A percentile compares a stretch with the other conserved stretches of the same genome.
Evolutionary conservation across 257 asterid genomes (phyloP).

Genomic region (Przewalskia tangutica): DNA sequence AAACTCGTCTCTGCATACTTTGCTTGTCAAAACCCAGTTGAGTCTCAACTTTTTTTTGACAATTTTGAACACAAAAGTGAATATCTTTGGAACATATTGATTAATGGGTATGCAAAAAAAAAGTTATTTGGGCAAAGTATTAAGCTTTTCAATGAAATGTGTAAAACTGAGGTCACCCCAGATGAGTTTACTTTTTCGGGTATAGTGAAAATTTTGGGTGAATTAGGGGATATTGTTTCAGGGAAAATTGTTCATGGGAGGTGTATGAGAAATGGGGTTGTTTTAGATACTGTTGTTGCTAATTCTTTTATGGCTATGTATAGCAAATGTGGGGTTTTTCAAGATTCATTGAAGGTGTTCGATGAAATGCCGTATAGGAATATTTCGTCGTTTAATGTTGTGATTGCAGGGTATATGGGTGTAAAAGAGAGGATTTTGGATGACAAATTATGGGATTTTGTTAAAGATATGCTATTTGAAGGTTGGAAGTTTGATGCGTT

Average conservation of each 20-base stretch:
- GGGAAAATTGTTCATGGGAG: constrained; percentile 43
- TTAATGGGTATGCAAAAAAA: constrained; percentile 45
- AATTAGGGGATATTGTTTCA: constrained; percentile 20
- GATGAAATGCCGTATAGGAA: constrained; percentile 51
- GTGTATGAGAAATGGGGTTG: constrained; percentile 32
- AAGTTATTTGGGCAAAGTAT: constrained; percentile 26
- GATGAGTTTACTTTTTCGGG: constrained; percentile 55
- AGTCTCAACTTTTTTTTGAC: constrained; percentile 31
- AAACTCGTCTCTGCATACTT: constrained; percentile 48
- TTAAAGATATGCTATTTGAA: constrained; percentile 40
- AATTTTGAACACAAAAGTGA: constrained; percentile 27
- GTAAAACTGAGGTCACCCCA: constrained; percentile 7
- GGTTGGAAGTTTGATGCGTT: constrained; percentile 43
- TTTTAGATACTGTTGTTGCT: constrained; percentile 46
- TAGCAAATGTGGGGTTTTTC: constrained; percentile 28
- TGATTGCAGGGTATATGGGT: constrained; percentile 37
- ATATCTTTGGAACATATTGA: constrained; percentile 45
- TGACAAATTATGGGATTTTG: constrained; percentile 29
- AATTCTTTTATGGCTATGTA: constrained; percentile 58
- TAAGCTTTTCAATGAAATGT: constrained; percentile 43
- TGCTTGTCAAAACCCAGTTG: constrained; percentile 22
- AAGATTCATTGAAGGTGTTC: constrained; percentile 39
- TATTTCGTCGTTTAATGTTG: constrained; percentile 49
- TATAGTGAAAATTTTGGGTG: constrained; percentile 36
- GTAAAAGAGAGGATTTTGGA: not conserved